These are phyloP conservation scores for Pelargonium nanum DNA, from an alignment of 345 rosid genomes.

Conservation along the genomic window DNA sequence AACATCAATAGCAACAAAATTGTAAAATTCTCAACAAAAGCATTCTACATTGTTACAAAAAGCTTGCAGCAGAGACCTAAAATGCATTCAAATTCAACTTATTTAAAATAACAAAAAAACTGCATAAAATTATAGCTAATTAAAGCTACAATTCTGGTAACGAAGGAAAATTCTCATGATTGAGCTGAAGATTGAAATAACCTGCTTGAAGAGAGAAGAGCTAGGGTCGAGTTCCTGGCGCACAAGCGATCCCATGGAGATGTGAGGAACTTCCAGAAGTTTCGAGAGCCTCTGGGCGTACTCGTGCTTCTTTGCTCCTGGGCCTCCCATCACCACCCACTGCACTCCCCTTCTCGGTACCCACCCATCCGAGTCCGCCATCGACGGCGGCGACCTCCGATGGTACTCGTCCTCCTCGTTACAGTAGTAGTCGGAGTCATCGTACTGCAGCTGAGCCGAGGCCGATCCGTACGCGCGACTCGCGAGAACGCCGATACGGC, in stretches of 20 bases:
- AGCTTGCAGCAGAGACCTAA: not conserved
- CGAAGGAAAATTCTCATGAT: not conserved
- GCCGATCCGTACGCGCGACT: conserved; percentile 53
- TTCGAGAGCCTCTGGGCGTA: conserved; percentile 74
- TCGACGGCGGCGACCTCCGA: conserved; percentile 6
- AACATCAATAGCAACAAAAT: not conserved
- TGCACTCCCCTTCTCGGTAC: conserved; percentile 68
- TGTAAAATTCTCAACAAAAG: not conserved
- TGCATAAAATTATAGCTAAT: not conserved
- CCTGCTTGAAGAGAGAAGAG: conserved; percentile 71
- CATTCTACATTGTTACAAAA: not conserved
- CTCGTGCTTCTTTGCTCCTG: conserved; percentile 54
- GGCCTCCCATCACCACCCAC: conserved; percentile 87
- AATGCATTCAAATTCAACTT: not conserved
- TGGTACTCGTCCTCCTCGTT: conserved; percentile 36
- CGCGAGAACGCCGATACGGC: conserved; percentile 15
- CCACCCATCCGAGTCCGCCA: conserved; percentile 27
- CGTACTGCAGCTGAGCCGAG: conserved; percentile 33
- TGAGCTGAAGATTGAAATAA: conserved; percentile 3
- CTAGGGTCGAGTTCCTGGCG: conserved; percentile 72
- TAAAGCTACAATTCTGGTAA: not conserved
- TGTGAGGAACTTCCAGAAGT: conserved; percentile 80
- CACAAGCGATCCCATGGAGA: conserved; percentile 81
- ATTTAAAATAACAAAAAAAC: no score
- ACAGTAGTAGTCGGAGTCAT: no score